phyloP scores from a whole-genome alignment of 73 alveolate species.

The Paramecium tetraurelia region DNA sequence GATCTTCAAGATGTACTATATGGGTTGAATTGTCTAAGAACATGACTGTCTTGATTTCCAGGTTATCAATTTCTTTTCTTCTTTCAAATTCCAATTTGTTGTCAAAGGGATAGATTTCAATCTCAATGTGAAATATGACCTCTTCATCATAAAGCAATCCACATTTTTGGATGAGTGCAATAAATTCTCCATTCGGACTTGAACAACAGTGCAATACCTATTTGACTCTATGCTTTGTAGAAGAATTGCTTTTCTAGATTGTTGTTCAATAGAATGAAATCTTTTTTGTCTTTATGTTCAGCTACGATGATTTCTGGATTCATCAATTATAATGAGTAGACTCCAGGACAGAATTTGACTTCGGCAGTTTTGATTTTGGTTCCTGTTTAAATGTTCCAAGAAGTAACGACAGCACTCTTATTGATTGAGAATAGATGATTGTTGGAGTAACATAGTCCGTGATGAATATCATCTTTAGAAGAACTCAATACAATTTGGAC shows the following conservation, averaged over 20 bases:
- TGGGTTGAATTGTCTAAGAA: neutral
- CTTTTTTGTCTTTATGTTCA: slow-evolving; percentile 17
- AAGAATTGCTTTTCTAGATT: neutral
- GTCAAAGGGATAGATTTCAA: slow-evolving; percentile 1
- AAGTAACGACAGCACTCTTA: neutral
- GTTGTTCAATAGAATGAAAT: neutral
- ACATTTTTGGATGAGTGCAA: neutral
- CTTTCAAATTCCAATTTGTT: neutral
- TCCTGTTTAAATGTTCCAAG: neutral
- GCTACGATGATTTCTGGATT: neutral
- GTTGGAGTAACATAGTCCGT: neutral
- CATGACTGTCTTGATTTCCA: neutral
- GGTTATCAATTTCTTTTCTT: slow-evolving; percentile 18
- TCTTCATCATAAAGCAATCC: slow-evolving; percentile 42
- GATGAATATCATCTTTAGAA: slow-evolving; percentile 23
- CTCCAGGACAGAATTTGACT: slow-evolving; percentile 4
- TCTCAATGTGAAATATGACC: neutral
- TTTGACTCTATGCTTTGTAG: slow-evolving; percentile 42
- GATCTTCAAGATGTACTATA: neutral
- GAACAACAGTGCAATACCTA: neutral
- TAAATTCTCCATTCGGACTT: neutral
- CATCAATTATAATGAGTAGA: neutral
- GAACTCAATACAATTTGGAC: neutral
- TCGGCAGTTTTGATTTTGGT: neutral
- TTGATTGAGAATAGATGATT: neutral